These are phyloP conservation scores for Chaetomiaceae sp. DNA, from an alignment of 2,329 filamentous ascomycete genomes.

Conservation along the genomic window DNA sequence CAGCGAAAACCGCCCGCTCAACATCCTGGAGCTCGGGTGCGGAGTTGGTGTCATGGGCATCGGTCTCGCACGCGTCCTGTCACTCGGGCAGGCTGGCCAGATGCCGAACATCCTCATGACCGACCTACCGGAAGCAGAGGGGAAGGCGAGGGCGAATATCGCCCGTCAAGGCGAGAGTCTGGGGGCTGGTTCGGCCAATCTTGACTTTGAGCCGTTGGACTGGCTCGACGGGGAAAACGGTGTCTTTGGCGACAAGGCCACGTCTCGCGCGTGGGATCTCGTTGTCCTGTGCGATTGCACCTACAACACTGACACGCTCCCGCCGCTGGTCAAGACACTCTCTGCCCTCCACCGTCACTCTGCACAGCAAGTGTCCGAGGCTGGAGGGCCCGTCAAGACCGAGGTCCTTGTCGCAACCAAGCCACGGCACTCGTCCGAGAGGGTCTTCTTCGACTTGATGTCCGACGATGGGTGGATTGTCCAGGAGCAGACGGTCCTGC, in stretches of 20 bases:
- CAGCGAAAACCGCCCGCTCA: conserved; percentile 29
- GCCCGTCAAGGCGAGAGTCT: conserved; percentile 22
- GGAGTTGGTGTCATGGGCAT: conserved; percentile 54
- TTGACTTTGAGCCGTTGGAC: conserved; percentile 53
- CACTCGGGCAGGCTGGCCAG: background rate
- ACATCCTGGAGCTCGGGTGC: conserved; percentile 52
- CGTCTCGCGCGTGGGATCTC: conserved; percentile 46
- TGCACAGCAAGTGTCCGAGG: background rate
- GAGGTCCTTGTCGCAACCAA: conserved; percentile 53
- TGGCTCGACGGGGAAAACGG: conserved; percentile 50
- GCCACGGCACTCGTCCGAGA: conserved; percentile 51
- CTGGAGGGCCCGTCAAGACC: conserved; percentile 25
- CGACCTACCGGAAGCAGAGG: conserved; percentile 51
- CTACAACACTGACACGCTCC: conserved; percentile 55
- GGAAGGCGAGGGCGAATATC: conserved; percentile 47
- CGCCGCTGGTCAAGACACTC: conserved; percentile 50
- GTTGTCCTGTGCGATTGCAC: conserved; percentile 57
- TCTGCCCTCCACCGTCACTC: conserved; percentile 41
- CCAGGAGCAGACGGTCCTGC: conserved; percentile 38
- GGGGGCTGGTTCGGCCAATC: conserved; percentile 21
- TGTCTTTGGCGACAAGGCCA: conserved; percentile 39
- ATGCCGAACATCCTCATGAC: conserved; percentile 38
- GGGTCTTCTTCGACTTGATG: conserved; percentile 46
- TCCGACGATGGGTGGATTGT: conserved; percentile 42
- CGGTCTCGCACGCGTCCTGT: conserved; percentile 37